phyloP scores from a whole-genome alignment of 2,329 filamentous ascomycete species.

The Epichloe gansuensis region DNA sequence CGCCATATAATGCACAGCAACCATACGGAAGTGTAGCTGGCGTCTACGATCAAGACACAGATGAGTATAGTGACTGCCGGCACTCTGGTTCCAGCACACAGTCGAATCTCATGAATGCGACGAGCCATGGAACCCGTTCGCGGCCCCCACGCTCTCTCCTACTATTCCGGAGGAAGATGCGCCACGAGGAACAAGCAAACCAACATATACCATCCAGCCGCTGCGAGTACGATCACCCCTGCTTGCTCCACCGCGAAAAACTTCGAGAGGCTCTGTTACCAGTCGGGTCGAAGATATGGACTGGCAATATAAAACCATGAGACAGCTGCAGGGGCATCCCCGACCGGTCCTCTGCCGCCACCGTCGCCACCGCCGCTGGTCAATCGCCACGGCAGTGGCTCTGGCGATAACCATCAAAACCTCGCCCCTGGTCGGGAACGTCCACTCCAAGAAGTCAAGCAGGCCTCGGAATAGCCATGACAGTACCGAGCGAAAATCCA shows the following conservation, averaged over 20 bases:
- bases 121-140: conserved; percentile 4
- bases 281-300: conserved; percentile 5
- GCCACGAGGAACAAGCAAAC: neutral
- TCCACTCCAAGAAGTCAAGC: neutral
- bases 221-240: conserved; percentile 4
- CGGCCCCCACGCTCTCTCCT: conserved; percentile 6
- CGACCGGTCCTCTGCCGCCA: neutral
- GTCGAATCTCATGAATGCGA: conserved; percentile 7
- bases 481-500: neutral
- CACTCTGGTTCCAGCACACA: conserved; percentile 9
- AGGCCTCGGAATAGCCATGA: conserved; percentile 2
- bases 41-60: conserved; percentile 5
- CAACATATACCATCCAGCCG: neutral
- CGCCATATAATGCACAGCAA: neutral
- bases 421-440: neutral
- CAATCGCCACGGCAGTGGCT: neutral
- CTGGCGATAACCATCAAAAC: neutral
- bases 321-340: neutral
- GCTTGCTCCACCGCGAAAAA: neutral
- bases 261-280: neutral
- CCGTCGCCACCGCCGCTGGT: neutral
- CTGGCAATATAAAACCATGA: conserved; percentile 5
- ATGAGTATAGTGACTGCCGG: conserved; percentile 6
- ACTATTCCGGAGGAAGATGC: conserved; percentile 10
- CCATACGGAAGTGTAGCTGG: conserved; percentile 2